Percentiles rank a stretch among this genome's conserved stretches.
Evolutionary conservation across 2,329 filamentous ascomycete species (phyloP).

Genomic region (Aspergillus aculeatus): DNA sequence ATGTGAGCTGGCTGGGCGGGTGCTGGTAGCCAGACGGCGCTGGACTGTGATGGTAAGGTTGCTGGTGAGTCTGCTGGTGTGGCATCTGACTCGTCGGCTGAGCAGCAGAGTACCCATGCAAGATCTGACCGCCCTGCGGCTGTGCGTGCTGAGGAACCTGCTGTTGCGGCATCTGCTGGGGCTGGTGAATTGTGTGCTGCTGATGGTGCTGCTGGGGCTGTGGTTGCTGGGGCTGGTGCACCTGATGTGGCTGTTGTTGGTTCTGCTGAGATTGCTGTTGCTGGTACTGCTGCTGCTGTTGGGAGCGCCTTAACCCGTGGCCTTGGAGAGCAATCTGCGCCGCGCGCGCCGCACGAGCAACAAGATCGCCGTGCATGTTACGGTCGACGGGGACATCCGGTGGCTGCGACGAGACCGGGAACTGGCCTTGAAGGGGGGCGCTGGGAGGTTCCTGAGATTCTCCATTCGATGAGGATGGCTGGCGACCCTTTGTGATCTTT

Average conservation of each 20-base stretch:
- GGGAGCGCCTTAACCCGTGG: constrained; percentile 38
- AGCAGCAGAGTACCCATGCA: constrained; percentile 36
- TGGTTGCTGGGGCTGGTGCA: constrained; percentile 23
- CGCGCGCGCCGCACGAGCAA: constrained; percentile 48
- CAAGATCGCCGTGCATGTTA: constrained; percentile 46
- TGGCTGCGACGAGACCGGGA: constrained; percentile 40
- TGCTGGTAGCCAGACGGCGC: constrained; percentile 39
- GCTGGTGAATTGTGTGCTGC: constrained; percentile 21
- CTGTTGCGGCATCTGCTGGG: constrained; percentile 23
- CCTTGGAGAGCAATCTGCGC: constrained; percentile 50
- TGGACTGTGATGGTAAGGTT: constrained; percentile 36
- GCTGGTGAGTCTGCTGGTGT: constrained; percentile 26
- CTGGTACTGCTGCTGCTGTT: constrained; percentile 35
- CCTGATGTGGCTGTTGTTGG: constrained; percentile 29
- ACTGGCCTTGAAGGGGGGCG: constrained; percentile 44
- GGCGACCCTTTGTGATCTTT: constrained; percentile 39
- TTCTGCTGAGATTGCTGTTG: constrained; percentile 33
- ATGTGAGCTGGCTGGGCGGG: constrained; percentile 32
- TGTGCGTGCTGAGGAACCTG: constrained; percentile 18
- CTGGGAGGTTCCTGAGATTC: constrained; percentile 37
- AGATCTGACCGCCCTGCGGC: constrained; percentile 33
- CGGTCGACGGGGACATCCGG: constrained; percentile 41
- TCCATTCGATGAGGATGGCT: constrained; percentile 37
- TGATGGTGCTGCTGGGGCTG: constrained; percentile 29
- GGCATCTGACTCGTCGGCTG: constrained; percentile 29